Evolutionary conservation across 176 grass and related monocot species (phyloP).

Genomic region (Triticum turgidum): DNA sequence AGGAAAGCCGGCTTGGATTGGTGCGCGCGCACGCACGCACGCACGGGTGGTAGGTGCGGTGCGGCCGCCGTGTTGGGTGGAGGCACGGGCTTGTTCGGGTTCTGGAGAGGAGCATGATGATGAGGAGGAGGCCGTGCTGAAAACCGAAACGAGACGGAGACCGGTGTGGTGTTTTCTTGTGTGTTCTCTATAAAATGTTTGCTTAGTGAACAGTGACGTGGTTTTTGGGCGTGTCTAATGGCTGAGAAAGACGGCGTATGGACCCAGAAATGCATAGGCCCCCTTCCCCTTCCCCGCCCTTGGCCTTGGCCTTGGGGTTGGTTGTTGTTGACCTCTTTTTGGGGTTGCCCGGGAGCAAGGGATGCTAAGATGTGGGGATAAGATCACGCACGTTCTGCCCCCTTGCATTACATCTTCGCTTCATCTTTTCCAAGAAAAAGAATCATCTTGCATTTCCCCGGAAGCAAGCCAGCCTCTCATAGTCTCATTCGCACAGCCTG

Average conservation of each 20-base stretch:
- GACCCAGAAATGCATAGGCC: slow-evolving; percentile 14
- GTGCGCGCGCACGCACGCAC: background rate
- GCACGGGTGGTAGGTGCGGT: background rate
- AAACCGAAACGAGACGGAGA: slow-evolving; percentile 15
- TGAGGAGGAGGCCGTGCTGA: background rate
- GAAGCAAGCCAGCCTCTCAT: slow-evolving; percentile 13
- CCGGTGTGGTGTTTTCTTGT: background rate
- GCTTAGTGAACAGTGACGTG: slow-evolving; percentile 24
- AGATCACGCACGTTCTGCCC: background rate
- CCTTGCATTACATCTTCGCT: background rate
- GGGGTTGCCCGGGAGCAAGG: background rate
- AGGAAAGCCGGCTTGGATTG: background rate
- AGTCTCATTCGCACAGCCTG: too few relatives aligned
- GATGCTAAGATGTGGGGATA: slow-evolving; percentile 26
- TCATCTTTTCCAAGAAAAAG: background rate
- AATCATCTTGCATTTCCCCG: background rate
- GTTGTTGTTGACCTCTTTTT: slow-evolving; percentile 16
- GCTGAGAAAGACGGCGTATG: slow-evolving; percentile 44
- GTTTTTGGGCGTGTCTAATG: background rate
- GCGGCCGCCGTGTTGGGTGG: background rate
- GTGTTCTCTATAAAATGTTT: background rate
- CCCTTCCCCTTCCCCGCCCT: too few relatives aligned
- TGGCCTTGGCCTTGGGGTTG: background rate
- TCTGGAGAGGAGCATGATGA: background rate
- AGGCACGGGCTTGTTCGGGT: background rate